Evolutionary conservation across 495 filamentous ascomycete species (phyloP).

Genomic region (Aspergillus cavernicola): DNA sequence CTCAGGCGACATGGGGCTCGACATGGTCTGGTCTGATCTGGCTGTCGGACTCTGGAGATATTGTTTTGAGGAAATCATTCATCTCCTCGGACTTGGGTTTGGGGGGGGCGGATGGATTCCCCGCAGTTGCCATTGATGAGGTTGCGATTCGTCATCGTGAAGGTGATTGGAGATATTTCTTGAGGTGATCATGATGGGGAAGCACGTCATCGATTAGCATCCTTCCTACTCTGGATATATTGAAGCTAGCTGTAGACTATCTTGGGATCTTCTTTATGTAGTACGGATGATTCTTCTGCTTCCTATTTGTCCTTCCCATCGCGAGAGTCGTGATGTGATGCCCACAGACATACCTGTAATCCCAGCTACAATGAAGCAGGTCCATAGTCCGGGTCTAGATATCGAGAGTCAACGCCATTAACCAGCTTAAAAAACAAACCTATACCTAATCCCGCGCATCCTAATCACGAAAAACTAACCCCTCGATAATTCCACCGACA

Average conservation of each 20-base stretch:
- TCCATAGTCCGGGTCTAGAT: conserved; percentile 10
- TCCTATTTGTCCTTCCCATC: conserved; percentile 1
- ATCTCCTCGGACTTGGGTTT: neutral
- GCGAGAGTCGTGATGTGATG: conserved; percentile 9
- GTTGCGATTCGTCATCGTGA: neutral
- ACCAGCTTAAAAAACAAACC: conserved; percentile 15
- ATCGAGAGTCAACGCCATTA: neutral
- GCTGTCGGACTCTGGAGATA: neutral
- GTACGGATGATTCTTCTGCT: too few species aligned
- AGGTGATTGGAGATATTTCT: neutral
- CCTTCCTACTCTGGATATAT: neutral
- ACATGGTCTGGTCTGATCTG: neutral
- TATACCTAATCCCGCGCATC: conserved; percentile 32
- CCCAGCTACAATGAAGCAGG: conserved; percentile 7
- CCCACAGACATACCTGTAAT: conserved; percentile 4
- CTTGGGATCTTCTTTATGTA: too few species aligned
- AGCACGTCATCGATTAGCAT: conserved; percentile 1
- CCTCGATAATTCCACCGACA: conserved; percentile 53
- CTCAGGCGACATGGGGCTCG: neutral
- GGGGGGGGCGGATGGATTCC: neutral
- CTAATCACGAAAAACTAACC: conserved; percentile 48
- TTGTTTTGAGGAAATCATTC: neutral
- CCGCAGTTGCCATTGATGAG: neutral
- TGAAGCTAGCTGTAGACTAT: too few species aligned
- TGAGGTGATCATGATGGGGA: conserved; percentile 3